These are phyloP conservation scores for Monosporascus sp. DNA, from an alignment of 2,329 filamentous ascomycete genomes.

Conservation along the genomic window DNA sequence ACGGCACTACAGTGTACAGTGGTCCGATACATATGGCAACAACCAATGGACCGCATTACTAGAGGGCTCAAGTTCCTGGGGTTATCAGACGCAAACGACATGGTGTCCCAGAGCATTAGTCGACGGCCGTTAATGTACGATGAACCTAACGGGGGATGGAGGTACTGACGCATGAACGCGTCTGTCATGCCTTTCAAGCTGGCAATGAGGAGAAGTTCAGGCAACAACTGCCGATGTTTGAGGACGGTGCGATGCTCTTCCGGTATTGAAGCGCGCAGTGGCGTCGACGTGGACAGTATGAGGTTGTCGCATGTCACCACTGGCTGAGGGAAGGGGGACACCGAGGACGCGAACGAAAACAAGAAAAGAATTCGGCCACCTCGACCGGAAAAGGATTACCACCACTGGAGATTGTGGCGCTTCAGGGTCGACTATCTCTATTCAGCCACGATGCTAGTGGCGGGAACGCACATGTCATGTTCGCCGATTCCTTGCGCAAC, in stretches of 20 bases:
- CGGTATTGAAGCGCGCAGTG: constrained; percentile 36
- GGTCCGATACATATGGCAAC: too few relatives aligned
- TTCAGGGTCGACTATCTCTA: not conserved
- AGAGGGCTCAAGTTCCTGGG: constrained; percentile 12
- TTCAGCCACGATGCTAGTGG: constrained; percentile 33
- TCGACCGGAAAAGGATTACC: not conserved
- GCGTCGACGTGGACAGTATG: constrained; percentile 40
- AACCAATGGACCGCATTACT: too few relatives aligned
- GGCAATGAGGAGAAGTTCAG: constrained; percentile 39
- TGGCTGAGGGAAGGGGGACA: constrained; percentile 44
- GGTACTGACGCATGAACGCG: constrained; percentile 14
- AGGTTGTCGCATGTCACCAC: constrained; percentile 44
- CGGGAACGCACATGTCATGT: constrained; percentile 37
- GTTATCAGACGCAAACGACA: constrained; percentile 23
- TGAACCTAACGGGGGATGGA: not conserved
- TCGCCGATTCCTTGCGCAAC: constrained; percentile 40
- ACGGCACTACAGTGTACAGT: too few relatives aligned
- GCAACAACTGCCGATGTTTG: constrained; percentile 41
- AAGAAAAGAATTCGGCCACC: not conserved
- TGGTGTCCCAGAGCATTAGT: constrained; percentile 12
- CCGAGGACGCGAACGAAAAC: constrained; percentile 25
- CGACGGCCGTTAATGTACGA: not conserved
- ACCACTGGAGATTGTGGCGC: not conserved
- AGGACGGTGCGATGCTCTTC: constrained; percentile 39
- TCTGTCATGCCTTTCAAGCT: constrained; percentile 13